phyloP scores from a whole-genome alignment of 2,329 filamentous ascomycete species.

The Fusarium hostae region DNA sequence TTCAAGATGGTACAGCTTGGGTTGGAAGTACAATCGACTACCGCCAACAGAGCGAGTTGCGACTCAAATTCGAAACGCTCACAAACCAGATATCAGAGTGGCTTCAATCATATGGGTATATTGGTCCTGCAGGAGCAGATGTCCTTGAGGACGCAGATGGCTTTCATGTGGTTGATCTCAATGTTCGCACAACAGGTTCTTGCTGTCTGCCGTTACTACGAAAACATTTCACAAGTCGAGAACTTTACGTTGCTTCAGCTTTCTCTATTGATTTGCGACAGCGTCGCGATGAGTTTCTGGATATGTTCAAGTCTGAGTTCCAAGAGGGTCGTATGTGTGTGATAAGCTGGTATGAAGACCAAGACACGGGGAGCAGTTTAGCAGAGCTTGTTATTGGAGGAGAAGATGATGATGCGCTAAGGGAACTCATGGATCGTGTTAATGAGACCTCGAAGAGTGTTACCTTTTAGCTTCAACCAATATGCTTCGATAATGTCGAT shows the following conservation, averaged over 20 bases:
- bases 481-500: background rate
- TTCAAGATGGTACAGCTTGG: conserved; percentile 48
- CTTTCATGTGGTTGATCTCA: conserved; percentile 50
- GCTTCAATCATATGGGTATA: conserved; percentile 46
- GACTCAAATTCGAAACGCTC: conserved; percentile 42
- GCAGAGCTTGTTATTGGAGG: conserved; percentile 48
- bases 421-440: conserved; percentile 40
- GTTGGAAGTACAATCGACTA: conserved; percentile 51
- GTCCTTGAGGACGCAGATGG: conserved; percentile 44
- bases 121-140: conserved; percentile 50
- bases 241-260: conserved; percentile 43
- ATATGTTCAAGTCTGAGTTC: conserved; percentile 41
- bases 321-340: conserved; percentile 45
- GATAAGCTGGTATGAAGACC: conserved; percentile 50
- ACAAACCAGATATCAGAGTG: conserved; percentile 41
- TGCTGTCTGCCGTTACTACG: conserved; percentile 46
- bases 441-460: conserved; percentile 45
- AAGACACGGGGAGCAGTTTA: conserved; percentile 40
- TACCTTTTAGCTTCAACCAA: conserved; percentile 33
- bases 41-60: conserved; percentile 44
- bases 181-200: conserved; percentile 49
- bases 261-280: conserved; percentile 44
- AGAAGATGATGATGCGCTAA: conserved; percentile 38
- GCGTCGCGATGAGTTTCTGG: conserved; percentile 42
- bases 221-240: conserved; percentile 45